These are phyloP conservation scores for Xylaria multiplex DNA, from an alignment of 2,329 filamentous ascomycete genomes.

Conservation along the genomic window DNA sequence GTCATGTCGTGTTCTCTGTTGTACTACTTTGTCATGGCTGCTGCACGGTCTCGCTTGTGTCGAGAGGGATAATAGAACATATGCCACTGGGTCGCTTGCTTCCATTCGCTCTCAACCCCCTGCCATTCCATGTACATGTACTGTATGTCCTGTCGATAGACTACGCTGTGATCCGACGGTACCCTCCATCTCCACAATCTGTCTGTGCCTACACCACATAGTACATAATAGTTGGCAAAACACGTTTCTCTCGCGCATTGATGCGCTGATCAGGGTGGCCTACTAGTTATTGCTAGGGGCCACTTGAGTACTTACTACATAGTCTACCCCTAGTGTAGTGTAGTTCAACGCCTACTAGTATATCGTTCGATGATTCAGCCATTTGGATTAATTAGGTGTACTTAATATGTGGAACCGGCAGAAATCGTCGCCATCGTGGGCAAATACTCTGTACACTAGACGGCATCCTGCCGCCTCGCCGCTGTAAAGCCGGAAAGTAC, in stretches of 20 bases:
- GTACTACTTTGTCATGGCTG: not conserved
- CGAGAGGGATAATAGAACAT: not conserved
- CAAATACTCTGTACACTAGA: not conserved
- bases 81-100: slow-evolving; percentile 1
- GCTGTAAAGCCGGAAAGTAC: slow-evolving; percentile 14
- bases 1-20: slow-evolving; percentile 16
- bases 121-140: slow-evolving; percentile 7
- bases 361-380: not conserved
- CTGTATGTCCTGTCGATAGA: slow-evolving; percentile 14
- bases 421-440: not conserved
- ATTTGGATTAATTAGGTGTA: slow-evolving; percentile 11
- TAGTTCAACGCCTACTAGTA: not conserved
- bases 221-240: no score
- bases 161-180: slow-evolving; percentile 17
- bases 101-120: not conserved
- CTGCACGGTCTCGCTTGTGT: slow-evolving; percentile 13
- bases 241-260: not conserved
- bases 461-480: slow-evolving; percentile 4
- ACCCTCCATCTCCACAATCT: slow-evolving; percentile 17
- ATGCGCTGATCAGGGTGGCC: not conserved
- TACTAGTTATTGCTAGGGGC: not conserved
- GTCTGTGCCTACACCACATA: not conserved
- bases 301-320: not conserved
- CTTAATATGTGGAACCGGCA: not conserved
- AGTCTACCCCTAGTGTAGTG: not conserved